Evolutionary conservation across 2,329 filamentous ascomycete genomes (phyloP).

Genomic region (Zymoseptoria pseudotritici): DNA sequence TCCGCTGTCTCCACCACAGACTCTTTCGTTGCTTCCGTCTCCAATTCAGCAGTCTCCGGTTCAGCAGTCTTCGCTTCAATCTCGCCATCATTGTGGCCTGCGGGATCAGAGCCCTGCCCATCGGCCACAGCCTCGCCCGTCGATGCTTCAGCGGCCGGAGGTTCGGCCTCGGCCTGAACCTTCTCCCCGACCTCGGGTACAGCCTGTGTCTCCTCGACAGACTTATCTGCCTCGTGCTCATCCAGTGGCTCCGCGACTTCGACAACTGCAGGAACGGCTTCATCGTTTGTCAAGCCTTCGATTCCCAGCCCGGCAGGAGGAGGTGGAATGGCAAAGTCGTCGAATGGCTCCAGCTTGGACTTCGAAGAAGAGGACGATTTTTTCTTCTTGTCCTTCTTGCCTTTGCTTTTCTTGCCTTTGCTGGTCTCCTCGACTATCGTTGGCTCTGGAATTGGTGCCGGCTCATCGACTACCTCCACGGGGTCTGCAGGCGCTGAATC

Average conservation of each 20-base stretch:
- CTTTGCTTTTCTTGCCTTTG: constrained; percentile 7
- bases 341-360: neutral
- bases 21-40: constrained; percentile 1
- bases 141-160: neutral
- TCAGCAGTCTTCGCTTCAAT: neutral
- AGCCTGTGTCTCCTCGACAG: neutral
- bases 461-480: neutral
- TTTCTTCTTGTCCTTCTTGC: constrained; percentile 9
- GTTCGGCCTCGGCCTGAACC: neutral
- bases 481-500: neutral
- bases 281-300: too few relatives aligned
- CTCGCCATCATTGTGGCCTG: too few relatives aligned
- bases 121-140: neutral
- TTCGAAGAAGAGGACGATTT: constrained; percentile 7
- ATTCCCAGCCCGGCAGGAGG: constrained; percentile 12
- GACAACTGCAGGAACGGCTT: too few relatives aligned
- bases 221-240: neutral
- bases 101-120: neutral
- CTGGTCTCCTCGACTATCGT: neutral
- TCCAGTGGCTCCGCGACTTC: neutral
- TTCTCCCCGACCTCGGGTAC: neutral
- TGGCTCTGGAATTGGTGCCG: neutral
- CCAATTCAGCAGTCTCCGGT: neutral
- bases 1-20: neutral
- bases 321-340: neutral